Conservation (phyloP, 352 stramenopile genomes). For the Nothophytophthora sp. region DNA sequence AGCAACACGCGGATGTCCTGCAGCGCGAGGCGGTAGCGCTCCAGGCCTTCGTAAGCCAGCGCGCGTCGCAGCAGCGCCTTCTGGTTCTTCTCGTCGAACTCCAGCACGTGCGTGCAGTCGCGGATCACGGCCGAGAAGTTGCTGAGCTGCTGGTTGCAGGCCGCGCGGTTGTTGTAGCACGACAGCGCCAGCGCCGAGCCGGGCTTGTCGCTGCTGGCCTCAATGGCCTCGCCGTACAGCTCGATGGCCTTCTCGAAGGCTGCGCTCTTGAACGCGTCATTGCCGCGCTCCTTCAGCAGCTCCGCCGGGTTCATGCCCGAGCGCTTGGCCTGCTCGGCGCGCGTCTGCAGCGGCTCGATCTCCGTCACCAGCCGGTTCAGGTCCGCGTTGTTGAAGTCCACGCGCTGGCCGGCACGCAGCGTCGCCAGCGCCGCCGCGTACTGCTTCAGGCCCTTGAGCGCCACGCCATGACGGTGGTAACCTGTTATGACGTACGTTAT, state of each 20-base stretch:
- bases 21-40: slow-evolving; percentile 91
- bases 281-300: slow-evolving; percentile 93
- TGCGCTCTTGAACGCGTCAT: slow-evolving; percentile 93
- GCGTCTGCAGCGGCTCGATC: slow-evolving; percentile 78
- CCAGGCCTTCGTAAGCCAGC: slow-evolving; percentile 95
- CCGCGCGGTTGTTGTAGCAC: slow-evolving; percentile 95
- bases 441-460: slow-evolving; percentile 87
- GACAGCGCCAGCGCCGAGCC: slow-evolving; percentile 87
- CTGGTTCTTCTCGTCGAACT: slow-evolving; percentile 94
- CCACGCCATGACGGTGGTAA: slow-evolving; percentile 94
- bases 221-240: slow-evolving; percentile 93
- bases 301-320: slow-evolving; percentile 81
- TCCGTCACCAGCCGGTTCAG: slow-evolving; percentile 80
- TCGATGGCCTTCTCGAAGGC: slow-evolving; percentile 92
- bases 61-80: slow-evolving; percentile 95
- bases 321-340: slow-evolving; percentile 62
- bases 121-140: slow-evolving; percentile 96
- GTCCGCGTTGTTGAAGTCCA: slow-evolving; percentile 88
- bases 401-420: slow-evolving; percentile 67
- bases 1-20: slow-evolving; percentile 88
- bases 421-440: slow-evolving; percentile 80
- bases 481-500: slow-evolving; percentile 26
- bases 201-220: slow-evolving; percentile 69
- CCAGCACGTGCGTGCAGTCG: slow-evolving; percentile 95
- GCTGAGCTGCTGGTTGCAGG: slow-evolving; percentile 97